Evolutionary conservation across 805 yeast genomes (phyloP).

Genomic region (Grigorovia humatica): DNA sequence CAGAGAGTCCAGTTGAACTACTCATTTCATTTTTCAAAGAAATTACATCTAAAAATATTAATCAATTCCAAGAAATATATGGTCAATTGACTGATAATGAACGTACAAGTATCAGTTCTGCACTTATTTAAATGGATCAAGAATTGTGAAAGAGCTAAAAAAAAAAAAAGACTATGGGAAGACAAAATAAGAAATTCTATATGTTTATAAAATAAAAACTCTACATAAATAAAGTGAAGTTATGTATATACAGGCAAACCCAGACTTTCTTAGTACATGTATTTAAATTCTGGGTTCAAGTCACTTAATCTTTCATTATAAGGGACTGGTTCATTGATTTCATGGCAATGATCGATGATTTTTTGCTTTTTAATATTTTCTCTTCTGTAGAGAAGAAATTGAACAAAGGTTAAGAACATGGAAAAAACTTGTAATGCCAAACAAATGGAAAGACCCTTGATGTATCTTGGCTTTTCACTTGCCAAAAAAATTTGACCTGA

Average conservation of each 20-base stretch:
- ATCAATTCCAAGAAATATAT: slow-evolving; percentile 44
- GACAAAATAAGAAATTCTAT: neutral
- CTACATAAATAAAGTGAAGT: no score
- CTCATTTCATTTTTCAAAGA: slow-evolving; percentile 46
- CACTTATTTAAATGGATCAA: slow-evolving; percentile 11
- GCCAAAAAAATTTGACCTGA: slow-evolving; percentile 31
- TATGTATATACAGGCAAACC: no score
- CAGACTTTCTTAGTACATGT: slow-evolving; percentile 29
- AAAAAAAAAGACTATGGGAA: neutral
- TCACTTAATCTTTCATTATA: slow-evolving; percentile 29
- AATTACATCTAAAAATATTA: slow-evolving; percentile 39
- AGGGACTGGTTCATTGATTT: slow-evolving; percentile 27
- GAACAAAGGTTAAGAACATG: slow-evolving; percentile 29
- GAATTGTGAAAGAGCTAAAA: no score
- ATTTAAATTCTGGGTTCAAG: slow-evolving; percentile 36
- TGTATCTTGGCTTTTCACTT: slow-evolving; percentile 32
- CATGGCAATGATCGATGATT: slow-evolving; percentile 26
- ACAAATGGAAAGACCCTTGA: slow-evolving; percentile 33
- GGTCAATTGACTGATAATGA: slow-evolving; percentile 41
- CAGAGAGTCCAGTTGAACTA: slow-evolving; percentile 26
- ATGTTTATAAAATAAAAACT: neutral
- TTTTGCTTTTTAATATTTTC: slow-evolving; percentile 30
- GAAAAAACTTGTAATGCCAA: slow-evolving; percentile 37
- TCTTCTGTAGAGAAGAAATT: slow-evolving; percentile 22
- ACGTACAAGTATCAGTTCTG: neutral